These are phyloP conservation scores for Cyberlindnera mycetangii DNA, from an alignment of 805 yeast species.

Conservation along the genomic window DNA sequence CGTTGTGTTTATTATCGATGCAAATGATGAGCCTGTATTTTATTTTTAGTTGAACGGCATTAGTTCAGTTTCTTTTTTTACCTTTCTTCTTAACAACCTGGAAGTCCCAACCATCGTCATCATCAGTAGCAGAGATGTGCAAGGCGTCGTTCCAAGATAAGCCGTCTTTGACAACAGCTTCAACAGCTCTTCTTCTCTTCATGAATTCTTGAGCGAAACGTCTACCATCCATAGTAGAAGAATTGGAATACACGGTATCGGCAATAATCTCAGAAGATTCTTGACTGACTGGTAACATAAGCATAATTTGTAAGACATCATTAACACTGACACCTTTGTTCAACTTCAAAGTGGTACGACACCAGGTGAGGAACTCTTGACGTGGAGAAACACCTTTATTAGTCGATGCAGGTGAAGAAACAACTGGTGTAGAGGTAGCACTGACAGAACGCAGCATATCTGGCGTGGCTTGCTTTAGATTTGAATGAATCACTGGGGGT, in stretches of 20 bases:
- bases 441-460: slow-evolving; percentile 38
- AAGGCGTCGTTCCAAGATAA: slow-evolving; percentile 76
- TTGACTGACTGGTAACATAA: slow-evolving; percentile 71
- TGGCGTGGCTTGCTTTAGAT: slow-evolving; percentile 28
- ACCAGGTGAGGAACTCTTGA: slow-evolving; percentile 71
- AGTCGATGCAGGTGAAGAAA: slow-evolving; percentile 7
- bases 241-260: slow-evolving; percentile 85
- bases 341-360: slow-evolving; percentile 62
- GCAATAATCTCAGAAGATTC: slow-evolving; percentile 85
- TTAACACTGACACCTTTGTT: slow-evolving; percentile 73
- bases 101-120: slow-evolving; percentile 56
- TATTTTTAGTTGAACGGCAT: too few species aligned
- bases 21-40: too few species aligned
- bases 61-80: slow-evolving; percentile 41
- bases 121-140: slow-evolving; percentile 36
- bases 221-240: slow-evolving; percentile 91
- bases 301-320: slow-evolving; percentile 75
- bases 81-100: slow-evolving; percentile 62
- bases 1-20: not conserved
- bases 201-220: slow-evolving; percentile 89
- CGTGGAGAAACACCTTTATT: slow-evolving; percentile 36
- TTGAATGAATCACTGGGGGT: slow-evolving; percentile 12
- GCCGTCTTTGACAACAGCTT: slow-evolving; percentile 45
- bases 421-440: slow-evolving; percentile 21
- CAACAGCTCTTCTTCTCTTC: slow-evolving; percentile 73